phyloP scores from a whole-genome alignment of 2,329 filamentous ascomycete genomes.

The Botrytis fragariae region DNA sequence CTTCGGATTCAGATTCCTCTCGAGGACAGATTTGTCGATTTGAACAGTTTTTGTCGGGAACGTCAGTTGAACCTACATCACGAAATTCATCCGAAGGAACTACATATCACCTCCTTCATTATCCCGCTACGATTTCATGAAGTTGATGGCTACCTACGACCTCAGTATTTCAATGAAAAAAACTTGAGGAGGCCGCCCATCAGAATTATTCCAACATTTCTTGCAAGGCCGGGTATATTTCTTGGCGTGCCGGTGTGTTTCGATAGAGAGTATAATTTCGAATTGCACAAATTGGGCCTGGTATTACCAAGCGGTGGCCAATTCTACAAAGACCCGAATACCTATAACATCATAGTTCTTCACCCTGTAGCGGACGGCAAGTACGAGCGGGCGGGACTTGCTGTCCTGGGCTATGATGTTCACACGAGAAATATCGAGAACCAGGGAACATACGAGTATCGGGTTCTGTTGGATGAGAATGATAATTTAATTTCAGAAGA shows the following conservation, averaged over 20 bases:
- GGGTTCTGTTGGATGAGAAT: not conserved
- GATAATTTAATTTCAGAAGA: not conserved
- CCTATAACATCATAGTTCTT: not conserved
- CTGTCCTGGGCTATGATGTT: rapidly evolving
- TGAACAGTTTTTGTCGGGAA: not conserved
- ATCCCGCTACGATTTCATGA: not conserved
- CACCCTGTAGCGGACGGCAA: not conserved
- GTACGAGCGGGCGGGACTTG: not conserved
- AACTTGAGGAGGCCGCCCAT: too few relatives aligned
- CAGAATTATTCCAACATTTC: too few relatives aligned
- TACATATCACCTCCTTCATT: not conserved
- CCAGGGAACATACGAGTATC: too few relatives aligned
- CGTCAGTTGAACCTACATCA: not conserved
- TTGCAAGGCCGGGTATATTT: rapidly evolving
- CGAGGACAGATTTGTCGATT: not conserved
- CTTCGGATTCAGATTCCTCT: not conserved
- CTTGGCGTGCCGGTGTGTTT: not conserved
- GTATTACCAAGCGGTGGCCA: not conserved
- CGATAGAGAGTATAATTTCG: not conserved
- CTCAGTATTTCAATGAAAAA: too few relatives aligned
- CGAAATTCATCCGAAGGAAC: rapidly evolving
- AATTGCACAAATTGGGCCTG: not conserved
- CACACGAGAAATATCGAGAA: not conserved
- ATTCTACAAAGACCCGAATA: not conserved
- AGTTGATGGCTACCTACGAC: too few relatives aligned